phyloP scores from a whole-genome alignment of 2,329 filamentous ascomycete species.

The Amauroascus verrucosus region DNA sequence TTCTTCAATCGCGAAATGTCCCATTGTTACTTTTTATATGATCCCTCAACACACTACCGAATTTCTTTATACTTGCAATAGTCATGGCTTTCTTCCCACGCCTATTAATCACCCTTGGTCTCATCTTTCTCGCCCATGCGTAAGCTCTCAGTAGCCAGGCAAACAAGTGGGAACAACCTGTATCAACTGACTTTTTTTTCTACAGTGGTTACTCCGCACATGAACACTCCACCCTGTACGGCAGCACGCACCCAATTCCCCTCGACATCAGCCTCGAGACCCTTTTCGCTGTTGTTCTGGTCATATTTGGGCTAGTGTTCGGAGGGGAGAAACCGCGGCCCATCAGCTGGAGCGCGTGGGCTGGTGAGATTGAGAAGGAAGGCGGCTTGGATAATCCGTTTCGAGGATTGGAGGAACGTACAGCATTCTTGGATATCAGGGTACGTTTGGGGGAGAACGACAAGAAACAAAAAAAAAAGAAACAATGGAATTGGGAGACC shows the following conservation, averaged over 20 bases:
- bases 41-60: no score
- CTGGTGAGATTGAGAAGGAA: constrained; percentile 58
- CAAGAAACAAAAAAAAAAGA: no score
- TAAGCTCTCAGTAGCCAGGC: constrained; percentile 45
- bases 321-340: constrained; percentile 70
- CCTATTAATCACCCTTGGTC: constrained; percentile 60
- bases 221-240: constrained; percentile 71
- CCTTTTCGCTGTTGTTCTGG: constrained; percentile 63
- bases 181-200: not conserved
- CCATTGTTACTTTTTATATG: no score
- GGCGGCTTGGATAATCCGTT: constrained; percentile 68
- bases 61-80: no score
- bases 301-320: constrained; percentile 73
- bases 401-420: constrained; percentile 63
- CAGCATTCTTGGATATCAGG: constrained; percentile 80
- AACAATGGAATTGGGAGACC: no score
- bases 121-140: constrained; percentile 77
- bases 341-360: constrained; percentile 76
- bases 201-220: constrained; percentile 88
- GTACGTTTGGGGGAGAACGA: no score
- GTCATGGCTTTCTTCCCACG: constrained; percentile 63
- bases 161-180: no score
- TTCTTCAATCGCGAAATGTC: no score
- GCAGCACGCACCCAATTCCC: constrained; percentile 54
- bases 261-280: constrained; percentile 84